Evolutionary conservation across 768 basidiomycete species (phyloP).

Genomic region (Phanerodontia chrysosporium): DNA sequence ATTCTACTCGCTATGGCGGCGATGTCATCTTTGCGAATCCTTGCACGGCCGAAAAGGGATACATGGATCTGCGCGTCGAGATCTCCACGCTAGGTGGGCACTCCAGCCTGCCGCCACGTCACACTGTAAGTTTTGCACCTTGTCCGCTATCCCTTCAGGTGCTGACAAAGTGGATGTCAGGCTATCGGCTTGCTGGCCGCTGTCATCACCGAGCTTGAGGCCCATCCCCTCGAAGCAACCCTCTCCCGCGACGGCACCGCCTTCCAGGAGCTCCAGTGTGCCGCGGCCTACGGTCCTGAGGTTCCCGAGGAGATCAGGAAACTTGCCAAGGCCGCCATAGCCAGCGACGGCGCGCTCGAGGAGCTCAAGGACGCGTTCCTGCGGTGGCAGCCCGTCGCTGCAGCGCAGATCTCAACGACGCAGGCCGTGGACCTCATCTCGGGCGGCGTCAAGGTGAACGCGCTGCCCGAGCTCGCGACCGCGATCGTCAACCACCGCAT

Average conservation of each 20-base stretch:
- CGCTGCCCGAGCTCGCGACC: conserved; percentile 70
- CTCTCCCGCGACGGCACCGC: conserved; percentile 55
- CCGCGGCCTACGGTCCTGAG: conserved; percentile 55
- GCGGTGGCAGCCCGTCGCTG: conserved; percentile 30
- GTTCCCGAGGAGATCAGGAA: conserved; percentile 46
- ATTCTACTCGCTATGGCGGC: conserved; percentile 9
- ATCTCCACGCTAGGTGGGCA: conserved; percentile 36
- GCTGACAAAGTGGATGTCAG: not conserved
- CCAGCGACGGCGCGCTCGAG: conserved; percentile 47
- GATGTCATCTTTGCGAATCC: conserved; percentile 20
- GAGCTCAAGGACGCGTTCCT: conserved; percentile 44
- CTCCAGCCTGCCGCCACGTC: conserved; percentile 36
- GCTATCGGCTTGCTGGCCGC: conserved; percentile 76
- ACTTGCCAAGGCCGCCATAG: conserved; percentile 42
- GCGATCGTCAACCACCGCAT: conserved; percentile 74
- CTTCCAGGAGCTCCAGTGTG: conserved; percentile 61
- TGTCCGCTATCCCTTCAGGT: no score
- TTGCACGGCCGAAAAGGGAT: conserved; percentile 27
- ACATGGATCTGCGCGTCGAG: conserved; percentile 25
- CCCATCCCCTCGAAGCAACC: conserved; percentile 49
- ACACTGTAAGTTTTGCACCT: conserved; percentile 28
- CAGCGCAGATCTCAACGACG: conserved; percentile 60
- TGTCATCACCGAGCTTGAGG: conserved; percentile 65
- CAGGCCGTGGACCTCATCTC: conserved; percentile 68
- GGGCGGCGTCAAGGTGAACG: conserved; percentile 44